A percentile compares a stretch with the other conserved stretches of the same genome.
These are phyloP conservation scores for Populus trichocarpa DNA, from an alignment of 441 rosid genomes.

Conservation along the genomic window DNA sequence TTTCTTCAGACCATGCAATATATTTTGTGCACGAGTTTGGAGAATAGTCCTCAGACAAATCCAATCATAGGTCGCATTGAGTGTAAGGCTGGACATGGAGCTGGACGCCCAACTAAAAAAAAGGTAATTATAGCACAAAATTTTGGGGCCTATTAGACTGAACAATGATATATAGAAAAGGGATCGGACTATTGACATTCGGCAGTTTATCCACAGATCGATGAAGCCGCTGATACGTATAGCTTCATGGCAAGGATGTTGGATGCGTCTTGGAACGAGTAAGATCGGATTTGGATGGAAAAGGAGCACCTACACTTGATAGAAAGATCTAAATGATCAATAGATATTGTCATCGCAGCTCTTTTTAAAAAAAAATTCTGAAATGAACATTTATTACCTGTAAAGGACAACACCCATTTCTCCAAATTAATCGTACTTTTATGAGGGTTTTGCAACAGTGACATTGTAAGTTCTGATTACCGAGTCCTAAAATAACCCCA, in stretches of 20 bases:
- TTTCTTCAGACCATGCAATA: constrained; percentile 76
- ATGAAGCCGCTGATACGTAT: constrained; percentile 81
- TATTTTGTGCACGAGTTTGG: constrained; percentile 67
- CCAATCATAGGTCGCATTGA: constrained; percentile 88
- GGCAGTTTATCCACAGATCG: constrained; percentile 43
- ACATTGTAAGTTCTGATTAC: too few species aligned
- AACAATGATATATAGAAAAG: too few species aligned
- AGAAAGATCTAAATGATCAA: background rate
- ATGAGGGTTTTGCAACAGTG: background rate
- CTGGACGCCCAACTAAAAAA: constrained; percentile 89
- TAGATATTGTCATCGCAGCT: too few species aligned
- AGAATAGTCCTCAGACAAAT: constrained; percentile 84
- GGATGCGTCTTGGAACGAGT: constrained; percentile 70
- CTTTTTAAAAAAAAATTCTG: too few species aligned
- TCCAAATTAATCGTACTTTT: background rate
- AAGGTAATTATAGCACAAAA: constrained; percentile 35
- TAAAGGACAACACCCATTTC: too few species aligned
- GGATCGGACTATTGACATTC: background rate
- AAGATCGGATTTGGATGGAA: background rate
- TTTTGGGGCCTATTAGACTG: background rate
- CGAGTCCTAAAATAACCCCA: too few species aligned
- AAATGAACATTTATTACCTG: too few species aligned
- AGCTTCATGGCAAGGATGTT: constrained; percentile 85
- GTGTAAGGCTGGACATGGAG: constrained; percentile 90
- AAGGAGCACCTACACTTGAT: background rate